A percentile compares a stretch with the other conserved stretches of the same genome.
These are phyloP conservation scores for Casaregolazyma suthepensis DNA, from an alignment of 1,139 yeast species.

Conservation along the genomic window DNA sequence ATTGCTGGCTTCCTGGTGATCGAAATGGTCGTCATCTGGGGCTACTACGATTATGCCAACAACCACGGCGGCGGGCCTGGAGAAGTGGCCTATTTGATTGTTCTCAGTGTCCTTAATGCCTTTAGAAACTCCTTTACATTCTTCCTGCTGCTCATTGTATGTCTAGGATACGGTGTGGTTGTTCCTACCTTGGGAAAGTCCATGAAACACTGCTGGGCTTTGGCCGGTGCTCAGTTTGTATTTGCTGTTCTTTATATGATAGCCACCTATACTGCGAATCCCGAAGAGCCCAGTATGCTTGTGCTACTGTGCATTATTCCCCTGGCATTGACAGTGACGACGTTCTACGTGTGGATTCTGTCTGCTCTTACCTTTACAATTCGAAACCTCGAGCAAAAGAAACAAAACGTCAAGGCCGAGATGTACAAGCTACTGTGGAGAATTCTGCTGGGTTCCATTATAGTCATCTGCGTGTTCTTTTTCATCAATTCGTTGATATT, in stretches of 20 bases:
- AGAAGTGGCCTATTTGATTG: constrained; percentile 65
- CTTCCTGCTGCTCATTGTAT: constrained; percentile 75
- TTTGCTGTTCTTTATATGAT: constrained; percentile 64
- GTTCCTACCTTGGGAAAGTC: constrained; percentile 66
- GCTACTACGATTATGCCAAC: constrained; percentile 81
- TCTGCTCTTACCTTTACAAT: constrained; percentile 71
- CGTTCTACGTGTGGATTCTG: constrained; percentile 70
- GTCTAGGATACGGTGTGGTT: constrained; percentile 93
- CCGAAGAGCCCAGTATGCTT: constrained; percentile 41
- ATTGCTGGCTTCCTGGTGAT: constrained; percentile 76
- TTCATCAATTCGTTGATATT: constrained; percentile 64
- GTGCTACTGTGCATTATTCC: constrained; percentile 58
- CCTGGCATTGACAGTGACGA: constrained; percentile 59
- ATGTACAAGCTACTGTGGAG: constrained; percentile 78
- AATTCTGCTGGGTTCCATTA: constrained; percentile 61
- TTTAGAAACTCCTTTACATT: constrained; percentile 82
- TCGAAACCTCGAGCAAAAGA: constrained; percentile 66
- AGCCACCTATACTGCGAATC: constrained; percentile 54
- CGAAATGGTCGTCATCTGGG: constrained; percentile 87
- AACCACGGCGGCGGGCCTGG: constrained; percentile 54
- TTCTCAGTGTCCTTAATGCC: constrained; percentile 73
- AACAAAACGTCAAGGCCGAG: constrained; percentile 83
- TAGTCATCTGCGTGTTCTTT: constrained; percentile 57
- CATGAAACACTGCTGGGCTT: constrained; percentile 75
- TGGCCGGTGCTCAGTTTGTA: constrained; percentile 67